Evolutionary conservation across 148 eudicot genomes (phyloP).

Genomic region (Fallopia convolvulus): DNA sequence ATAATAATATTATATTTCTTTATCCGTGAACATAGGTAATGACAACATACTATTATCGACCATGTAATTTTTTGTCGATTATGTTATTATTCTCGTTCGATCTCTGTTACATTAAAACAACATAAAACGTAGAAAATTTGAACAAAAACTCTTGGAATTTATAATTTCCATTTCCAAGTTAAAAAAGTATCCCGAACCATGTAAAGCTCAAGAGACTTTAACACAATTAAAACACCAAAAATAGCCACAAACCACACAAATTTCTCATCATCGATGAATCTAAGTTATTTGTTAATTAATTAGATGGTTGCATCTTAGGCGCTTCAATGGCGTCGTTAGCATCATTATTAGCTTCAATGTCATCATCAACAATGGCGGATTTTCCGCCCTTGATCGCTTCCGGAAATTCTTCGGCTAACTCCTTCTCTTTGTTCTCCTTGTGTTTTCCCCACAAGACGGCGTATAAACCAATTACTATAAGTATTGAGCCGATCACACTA

Average conservation of each 20-base stretch:
- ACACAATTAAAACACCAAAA: no score
- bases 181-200: neutral
- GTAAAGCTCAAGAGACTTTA: neutral
- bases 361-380: slow-evolving; percentile 17
- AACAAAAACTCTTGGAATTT: slow-evolving; percentile 1
- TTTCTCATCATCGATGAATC: neutral
- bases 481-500: slow-evolving; percentile 17
- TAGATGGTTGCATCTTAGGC: neutral
- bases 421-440: slow-evolving; percentile 20
- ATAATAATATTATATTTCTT: no score
- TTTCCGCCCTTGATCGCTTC: slow-evolving; percentile 3
- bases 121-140: neutral
- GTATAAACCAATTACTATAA: slow-evolving; percentile 21
- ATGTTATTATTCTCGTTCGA: no score
- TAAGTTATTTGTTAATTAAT: neutral
- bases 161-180: neutral
- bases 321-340: neutral
- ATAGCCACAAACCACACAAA: neutral
- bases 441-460: slow-evolving; percentile 24
- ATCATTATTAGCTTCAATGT: slow-evolving; percentile 28
- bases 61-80: no score
- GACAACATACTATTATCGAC: no score
- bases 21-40: no score
- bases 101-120: no score
- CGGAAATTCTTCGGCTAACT: slow-evolving; percentile 9